Base-by-base conservation (phyloP, 2,329 filamentous ascomycete genomes). In the Tolypocladium ophioglossoides region DNA sequence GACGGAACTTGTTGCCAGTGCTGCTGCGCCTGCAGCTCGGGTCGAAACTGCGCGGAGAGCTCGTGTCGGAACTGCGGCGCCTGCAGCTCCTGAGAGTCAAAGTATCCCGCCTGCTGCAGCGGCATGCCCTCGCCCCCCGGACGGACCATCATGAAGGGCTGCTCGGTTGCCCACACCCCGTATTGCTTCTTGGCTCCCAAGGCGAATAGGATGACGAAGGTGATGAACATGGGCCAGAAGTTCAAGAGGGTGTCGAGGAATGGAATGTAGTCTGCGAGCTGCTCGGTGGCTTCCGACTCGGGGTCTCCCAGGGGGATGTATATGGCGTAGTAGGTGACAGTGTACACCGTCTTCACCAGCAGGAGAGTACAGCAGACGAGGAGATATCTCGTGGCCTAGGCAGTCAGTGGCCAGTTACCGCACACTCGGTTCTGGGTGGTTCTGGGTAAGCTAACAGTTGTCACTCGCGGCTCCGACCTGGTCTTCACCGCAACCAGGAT, bases 111-210 rank as follows among this genome's bases (percentile, higher is more conserved):
- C 20, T 61, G 57, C 24, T 55, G 51, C 22, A 53, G 24, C 14
- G 44, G 11, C 39, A 38, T 22, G 16, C 50, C 48, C 14, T 57
- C 40, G 27, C 54, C 10, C 47, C 54, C 32, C 48, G 51, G 34
- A 24, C 48, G 16, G 18, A 22, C 27, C 5, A 37, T 39, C 56
- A 58, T 56, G 30, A 58, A 56, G 5, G 58, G 50, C 16, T 60
- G 57, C 9, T 61, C 56, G 4, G 52, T 58, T 0, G 64, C 63
- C 61, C 65, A 69, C 9, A 70, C 39, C 0, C 66, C 66, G 8
- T 61, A 60, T 6, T 50, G 34, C 22, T 60, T 66, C 10, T 59
- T 62, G 3, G 48, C 51, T 1, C 65, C 68, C 3, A 70, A 54
- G 9, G 55, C 54, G 39, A 66, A 68, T 1, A 67, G 53, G 14